Conservation (phyloP, 805 yeast genomes). For the Yarrowia sp. region DNA sequence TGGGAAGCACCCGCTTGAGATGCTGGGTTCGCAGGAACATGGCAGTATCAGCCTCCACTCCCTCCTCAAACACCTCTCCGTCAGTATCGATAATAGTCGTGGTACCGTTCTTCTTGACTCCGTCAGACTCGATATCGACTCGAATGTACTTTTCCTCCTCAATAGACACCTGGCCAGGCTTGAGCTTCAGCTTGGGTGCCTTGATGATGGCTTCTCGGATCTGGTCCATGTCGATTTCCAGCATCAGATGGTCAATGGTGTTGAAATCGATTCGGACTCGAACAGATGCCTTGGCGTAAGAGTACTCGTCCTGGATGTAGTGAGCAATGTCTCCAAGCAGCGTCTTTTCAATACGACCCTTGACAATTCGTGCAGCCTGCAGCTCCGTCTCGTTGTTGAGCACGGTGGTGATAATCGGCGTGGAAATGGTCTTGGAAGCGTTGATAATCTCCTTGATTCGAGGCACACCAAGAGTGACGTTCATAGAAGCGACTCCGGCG, state of each 20-base stretch:
- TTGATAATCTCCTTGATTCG: slow-evolving; percentile 98
- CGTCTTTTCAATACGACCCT: slow-evolving; percentile 95
- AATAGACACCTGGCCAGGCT: slow-evolving; percentile 65
- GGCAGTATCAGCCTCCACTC: slow-evolving; percentile 42
- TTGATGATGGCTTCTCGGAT: slow-evolving; percentile 75
- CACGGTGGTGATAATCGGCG: slow-evolving; percentile 94
- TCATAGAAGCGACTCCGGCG: slow-evolving; percentile 99
- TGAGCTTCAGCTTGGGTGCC: slow-evolving; percentile 88
- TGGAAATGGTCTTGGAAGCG: slow-evolving; percentile 90
- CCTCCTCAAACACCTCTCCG: slow-evolving; percentile 30
- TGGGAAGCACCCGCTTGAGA: slow-evolving; percentile 77
- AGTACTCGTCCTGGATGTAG: slow-evolving; percentile 91
- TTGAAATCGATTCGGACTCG: slow-evolving; percentile 76
- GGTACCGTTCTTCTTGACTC: slow-evolving; percentile 44
- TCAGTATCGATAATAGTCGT: slow-evolving; percentile 40
- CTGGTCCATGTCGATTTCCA: slow-evolving; percentile 82
- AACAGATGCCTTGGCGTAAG: slow-evolving; percentile 69
- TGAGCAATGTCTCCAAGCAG: slow-evolving; percentile 78
- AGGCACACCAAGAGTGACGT: slow-evolving; percentile 97
- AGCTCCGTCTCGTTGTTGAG: slow-evolving; percentile 91
- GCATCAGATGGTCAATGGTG: slow-evolving; percentile 84
- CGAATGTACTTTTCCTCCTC: slow-evolving; percentile 58
- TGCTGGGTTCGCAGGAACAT: slow-evolving; percentile 87
- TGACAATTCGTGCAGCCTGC: slow-evolving; percentile 97
- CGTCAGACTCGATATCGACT: slow-evolving; percentile 58